A percentile compares a stretch with the other conserved stretches of the same genome.
These are phyloP conservation scores for Xenosphaeropsis pyriputrescens DNA, from an alignment of 2,329 filamentous ascomycete species.

Conservation along the genomic window DNA sequence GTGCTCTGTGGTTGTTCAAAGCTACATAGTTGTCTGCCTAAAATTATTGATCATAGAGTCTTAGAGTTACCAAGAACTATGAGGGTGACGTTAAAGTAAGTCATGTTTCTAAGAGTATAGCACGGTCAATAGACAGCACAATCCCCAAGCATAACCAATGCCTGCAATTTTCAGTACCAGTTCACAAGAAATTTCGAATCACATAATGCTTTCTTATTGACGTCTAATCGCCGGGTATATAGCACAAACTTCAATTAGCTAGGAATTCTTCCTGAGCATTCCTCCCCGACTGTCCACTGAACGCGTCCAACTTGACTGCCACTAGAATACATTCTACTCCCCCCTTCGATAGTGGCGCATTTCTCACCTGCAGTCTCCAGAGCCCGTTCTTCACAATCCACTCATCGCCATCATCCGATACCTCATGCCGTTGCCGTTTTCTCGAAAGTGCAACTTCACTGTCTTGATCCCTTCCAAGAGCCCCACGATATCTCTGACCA, in stretches of 20 bases:
- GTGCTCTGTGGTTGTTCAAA: too few species aligned
- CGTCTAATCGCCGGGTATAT: too few species aligned
- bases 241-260: conserved; percentile 1
- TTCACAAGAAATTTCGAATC: too few species aligned
- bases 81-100: too few species aligned
- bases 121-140: too few species aligned
- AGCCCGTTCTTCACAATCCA: conserved; percentile 58
- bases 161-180: too few species aligned
- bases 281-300: conserved; percentile 47
- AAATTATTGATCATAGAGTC: too few species aligned
- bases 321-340: conserved; percentile 57
- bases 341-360: conserved; percentile 27
- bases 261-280: conserved; percentile 56
- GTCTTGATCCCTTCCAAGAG: conserved; percentile 1
- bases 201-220: too few species aligned
- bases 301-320: conserved; percentile 63
- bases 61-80: too few species aligned
- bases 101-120: too few species aligned
- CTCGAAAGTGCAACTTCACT: background rate
- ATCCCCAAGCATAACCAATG: too few species aligned
- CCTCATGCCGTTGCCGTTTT: conserved; percentile 4
- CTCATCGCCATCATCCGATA: conserved; percentile 6
- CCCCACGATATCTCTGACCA: conserved; percentile 35
- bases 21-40: too few species aligned
- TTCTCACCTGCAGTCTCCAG: conserved; percentile 56